A percentile compares a stretch with the other conserved stretches of the same genome.
Evolutionary conservation across 2,329 filamentous ascomycete species (phyloP).

Genomic region (Pseudocercospora crystallina): DNA sequence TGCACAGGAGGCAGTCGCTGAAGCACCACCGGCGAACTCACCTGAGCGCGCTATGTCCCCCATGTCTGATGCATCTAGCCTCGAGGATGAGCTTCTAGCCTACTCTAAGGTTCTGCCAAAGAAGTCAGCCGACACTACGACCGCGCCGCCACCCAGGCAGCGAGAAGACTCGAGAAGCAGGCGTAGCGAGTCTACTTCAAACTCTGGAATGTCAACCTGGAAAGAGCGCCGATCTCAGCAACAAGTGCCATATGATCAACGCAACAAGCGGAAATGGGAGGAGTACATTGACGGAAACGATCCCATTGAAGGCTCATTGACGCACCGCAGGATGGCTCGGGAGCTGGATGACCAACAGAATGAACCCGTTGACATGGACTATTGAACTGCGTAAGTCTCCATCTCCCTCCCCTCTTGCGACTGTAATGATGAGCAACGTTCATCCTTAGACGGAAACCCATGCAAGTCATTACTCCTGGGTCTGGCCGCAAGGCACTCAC

Average conservation of each 20-base stretch:
- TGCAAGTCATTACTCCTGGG: slow-evolving; percentile 21
- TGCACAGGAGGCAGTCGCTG: slow-evolving; percentile 12
- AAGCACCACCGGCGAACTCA: not conserved
- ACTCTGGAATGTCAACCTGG: slow-evolving; percentile 11
- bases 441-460: slow-evolving; percentile 42
- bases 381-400: slow-evolving; percentile 33
- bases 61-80: slow-evolving; percentile 27
- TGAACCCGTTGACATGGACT: slow-evolving; percentile 48
- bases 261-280: slow-evolving; percentile 39
- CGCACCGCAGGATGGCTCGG: slow-evolving; percentile 45
- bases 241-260: slow-evolving; percentile 33
- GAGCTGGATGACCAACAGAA: slow-evolving; percentile 45
- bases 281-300: slow-evolving; percentile 37
- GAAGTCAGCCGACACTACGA: not conserved
- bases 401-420: not conserved
- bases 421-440: slow-evolving; percentile 38
- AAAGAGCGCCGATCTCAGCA: slow-evolving; percentile 15
- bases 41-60: slow-evolving; percentile 17
- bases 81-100: slow-evolving; percentile 26
- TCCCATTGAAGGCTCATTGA: slow-evolving; percentile 39
- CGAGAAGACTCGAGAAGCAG: slow-evolving; percentile 19
- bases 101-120: slow-evolving; percentile 15
- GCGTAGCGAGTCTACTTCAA: slow-evolving; percentile 22
- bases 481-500: slow-evolving; percentile 29
- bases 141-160: slow-evolving; percentile 2